A percentile compares a stretch with the other conserved stretches of the same genome.
phyloP scores from a whole-genome alignment of 192 early-diverging fungal species.

The Chytriomyces sp. region DNA sequence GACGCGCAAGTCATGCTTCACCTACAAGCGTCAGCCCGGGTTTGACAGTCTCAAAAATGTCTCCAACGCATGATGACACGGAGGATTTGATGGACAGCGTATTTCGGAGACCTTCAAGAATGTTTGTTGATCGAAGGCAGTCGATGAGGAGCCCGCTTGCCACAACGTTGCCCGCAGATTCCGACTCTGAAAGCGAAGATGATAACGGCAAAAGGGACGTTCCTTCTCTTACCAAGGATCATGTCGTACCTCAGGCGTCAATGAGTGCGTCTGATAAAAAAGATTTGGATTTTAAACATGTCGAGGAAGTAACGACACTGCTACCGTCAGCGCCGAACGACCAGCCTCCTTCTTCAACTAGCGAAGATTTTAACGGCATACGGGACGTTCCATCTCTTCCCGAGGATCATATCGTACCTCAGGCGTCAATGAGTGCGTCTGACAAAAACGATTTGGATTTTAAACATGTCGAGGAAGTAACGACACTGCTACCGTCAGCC shows the following conservation, averaged over 20 bases:
- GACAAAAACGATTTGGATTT: too few relatives aligned
- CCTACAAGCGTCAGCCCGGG: background rate
- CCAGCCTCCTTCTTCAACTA: background rate
- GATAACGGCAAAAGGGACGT: background rate
- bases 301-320: too few relatives aligned
- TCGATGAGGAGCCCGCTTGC: constrained; percentile 23
- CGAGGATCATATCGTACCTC: too few relatives aligned
- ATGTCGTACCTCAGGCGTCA: too few relatives aligned
- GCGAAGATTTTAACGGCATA: background rate
- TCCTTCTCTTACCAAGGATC: too few relatives aligned
- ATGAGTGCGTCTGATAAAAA: too few relatives aligned
- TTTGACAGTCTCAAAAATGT: background rate
- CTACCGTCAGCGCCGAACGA: too few relatives aligned
- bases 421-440: too few relatives aligned
- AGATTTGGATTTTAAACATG: too few relatives aligned
- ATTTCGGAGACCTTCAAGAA: background rate
- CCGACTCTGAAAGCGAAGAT: background rate
- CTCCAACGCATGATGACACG: background rate
- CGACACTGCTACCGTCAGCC: too few relatives aligned
- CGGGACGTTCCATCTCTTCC: background rate
- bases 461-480: too few relatives aligned
- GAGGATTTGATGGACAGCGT: constrained; percentile 29
- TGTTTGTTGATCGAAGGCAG: background rate
- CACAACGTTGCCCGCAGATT: background rate
- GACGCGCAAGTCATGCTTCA: constrained; percentile 18